Conservation (phyloP, 129 eudicot species). For the Scalesia atractyloides region DNA sequence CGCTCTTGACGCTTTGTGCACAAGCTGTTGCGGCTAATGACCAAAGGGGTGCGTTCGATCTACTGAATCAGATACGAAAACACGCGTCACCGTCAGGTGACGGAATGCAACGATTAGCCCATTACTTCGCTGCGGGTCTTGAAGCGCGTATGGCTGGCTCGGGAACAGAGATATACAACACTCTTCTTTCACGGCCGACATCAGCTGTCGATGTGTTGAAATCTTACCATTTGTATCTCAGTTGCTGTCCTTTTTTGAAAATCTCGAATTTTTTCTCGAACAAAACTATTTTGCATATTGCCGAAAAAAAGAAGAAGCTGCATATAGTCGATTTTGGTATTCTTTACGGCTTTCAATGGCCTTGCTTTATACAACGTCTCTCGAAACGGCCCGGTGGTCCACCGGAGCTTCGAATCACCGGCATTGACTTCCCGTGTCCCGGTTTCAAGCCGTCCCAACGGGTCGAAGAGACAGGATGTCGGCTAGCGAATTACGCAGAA, state of each 20-base stretch:
- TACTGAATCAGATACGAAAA: constrained; percentile 65
- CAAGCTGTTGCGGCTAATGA: constrained; percentile 80
- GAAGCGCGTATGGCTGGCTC: constrained; percentile 90
- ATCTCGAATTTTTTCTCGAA: constrained; percentile 66
- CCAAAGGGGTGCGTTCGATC: constrained; percentile 56
- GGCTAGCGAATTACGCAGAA: constrained; percentile 67
- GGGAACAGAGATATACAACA: constrained; percentile 58
- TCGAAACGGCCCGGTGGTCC: constrained; percentile 71
- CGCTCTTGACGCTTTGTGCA: constrained; percentile 72
- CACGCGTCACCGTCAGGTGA: constrained; percentile 74
- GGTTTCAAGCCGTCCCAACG: constrained; percentile 73
- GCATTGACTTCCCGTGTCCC: constrained; percentile 73
- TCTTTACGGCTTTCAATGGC: constrained; percentile 84
- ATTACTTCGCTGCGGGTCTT: constrained; percentile 74
- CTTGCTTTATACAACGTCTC: constrained; percentile 71
- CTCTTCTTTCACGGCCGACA: constrained; percentile 43
- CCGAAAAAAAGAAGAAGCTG: constrained; percentile 48
- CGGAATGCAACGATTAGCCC: constrained; percentile 85
- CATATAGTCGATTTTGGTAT: constrained; percentile 80
- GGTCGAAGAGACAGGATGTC: constrained; percentile 79
- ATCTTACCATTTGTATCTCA: constrained; percentile 69
- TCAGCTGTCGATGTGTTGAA: constrained; percentile 71
- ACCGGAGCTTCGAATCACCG: constrained; percentile 76
- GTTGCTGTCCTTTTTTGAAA: constrained; percentile 65
- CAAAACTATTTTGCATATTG: constrained; percentile 51